Evolutionary conservation across 306 rosid genomes (phyloP), one percentile per base, ranked within the genome.

Genomic region (Trichosanthes cucumerina): DNA sequence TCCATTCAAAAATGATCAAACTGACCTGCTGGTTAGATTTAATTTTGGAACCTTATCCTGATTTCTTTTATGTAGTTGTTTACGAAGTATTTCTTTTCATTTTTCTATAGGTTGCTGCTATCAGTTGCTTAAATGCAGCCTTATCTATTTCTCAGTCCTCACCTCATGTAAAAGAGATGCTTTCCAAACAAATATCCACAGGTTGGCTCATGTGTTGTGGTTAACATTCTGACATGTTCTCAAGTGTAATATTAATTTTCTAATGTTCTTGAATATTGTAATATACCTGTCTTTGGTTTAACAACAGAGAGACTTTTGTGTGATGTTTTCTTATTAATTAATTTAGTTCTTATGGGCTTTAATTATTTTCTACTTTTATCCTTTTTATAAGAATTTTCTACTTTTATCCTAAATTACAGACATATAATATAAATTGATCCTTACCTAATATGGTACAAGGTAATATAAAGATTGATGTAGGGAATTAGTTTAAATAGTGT

Each of bases 121-220:
- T 91, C 82, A 84, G 97, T 89, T 95, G 97, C 87, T 88, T 95
- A 86, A 84, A 96, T 8, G 79, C 84, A 21, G 93, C 96, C 43
- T 73, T 95, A 64, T 85, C 91, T 83, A 85, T 88, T 80, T 86
- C 96, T 54, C 93, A 94, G 33, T 84, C 93, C 81, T 90, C 91
- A 26, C 76, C 80, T 60, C 89, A 86, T 68, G 88, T 95, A 70
- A 89, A 75, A 81, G 89, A 85, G 82, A 85, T 91, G 92, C 92
- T 95, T 78, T 54, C 24, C 54, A 85, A 84, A 41, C 97, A 92
- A 88, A 77, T 81, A 81, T 85, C 91, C 76, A 58, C 83, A 83
- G 98, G 95, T 92, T 80, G 82, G 68, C 60, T 69, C 54, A 43
- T 36, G 24, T 79, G 28, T 26, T 41, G 15, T 41, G 19, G 62